phyloP scores from a whole-genome alignment of 192 early-diverging fungal genomes.

The Coemansia sp. region DNA sequence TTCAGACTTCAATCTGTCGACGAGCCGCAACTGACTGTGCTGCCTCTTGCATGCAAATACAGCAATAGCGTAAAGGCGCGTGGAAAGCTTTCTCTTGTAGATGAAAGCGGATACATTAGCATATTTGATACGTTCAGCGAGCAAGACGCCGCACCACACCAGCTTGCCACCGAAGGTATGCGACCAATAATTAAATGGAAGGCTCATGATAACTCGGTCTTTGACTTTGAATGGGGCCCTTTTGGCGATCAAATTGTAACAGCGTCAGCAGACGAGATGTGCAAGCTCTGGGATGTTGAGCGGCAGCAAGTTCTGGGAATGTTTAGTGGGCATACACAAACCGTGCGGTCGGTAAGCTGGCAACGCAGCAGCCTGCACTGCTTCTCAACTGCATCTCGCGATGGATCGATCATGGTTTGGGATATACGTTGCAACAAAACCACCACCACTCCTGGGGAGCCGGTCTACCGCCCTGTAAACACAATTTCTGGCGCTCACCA shows the following conservation, averaged over 20 bases:
- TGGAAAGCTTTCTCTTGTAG: slow-evolving; percentile 36
- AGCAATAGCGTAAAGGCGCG: slow-evolving; percentile 9
- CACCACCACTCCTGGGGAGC: slow-evolving; percentile 7
- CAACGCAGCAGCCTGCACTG: slow-evolving; percentile 59
- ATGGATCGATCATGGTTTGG: slow-evolving; percentile 76
- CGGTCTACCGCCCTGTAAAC: slow-evolving; percentile 36
- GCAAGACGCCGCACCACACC: background rate
- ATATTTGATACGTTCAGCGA: slow-evolving; percentile 27
- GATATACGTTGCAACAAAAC: slow-evolving; percentile 65
- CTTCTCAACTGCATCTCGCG: slow-evolving; percentile 70
- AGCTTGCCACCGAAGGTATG: slow-evolving; percentile 10
- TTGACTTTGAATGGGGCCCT: slow-evolving; percentile 76
- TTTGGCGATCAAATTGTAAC: slow-evolving; percentile 70
- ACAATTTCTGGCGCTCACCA: slow-evolving; percentile 36
- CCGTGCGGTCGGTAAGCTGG: slow-evolving; percentile 70
- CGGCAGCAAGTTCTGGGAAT: slow-evolving; percentile 52
- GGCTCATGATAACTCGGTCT: slow-evolving; percentile 78
- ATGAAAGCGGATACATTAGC: slow-evolving; percentile 38
- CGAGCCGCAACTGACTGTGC: slow-evolving; percentile 13
- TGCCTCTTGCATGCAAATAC: slow-evolving; percentile 51
- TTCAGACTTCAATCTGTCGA: slow-evolving; percentile 21
- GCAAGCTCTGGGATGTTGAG: slow-evolving; percentile 76
- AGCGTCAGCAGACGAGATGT: slow-evolving; percentile 74
- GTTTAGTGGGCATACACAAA: slow-evolving; percentile 69
- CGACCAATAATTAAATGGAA: slow-evolving; percentile 32